Evolutionary conservation across 106 monocot genomes (phyloP).

Genomic region (Allium cepa): DNA sequence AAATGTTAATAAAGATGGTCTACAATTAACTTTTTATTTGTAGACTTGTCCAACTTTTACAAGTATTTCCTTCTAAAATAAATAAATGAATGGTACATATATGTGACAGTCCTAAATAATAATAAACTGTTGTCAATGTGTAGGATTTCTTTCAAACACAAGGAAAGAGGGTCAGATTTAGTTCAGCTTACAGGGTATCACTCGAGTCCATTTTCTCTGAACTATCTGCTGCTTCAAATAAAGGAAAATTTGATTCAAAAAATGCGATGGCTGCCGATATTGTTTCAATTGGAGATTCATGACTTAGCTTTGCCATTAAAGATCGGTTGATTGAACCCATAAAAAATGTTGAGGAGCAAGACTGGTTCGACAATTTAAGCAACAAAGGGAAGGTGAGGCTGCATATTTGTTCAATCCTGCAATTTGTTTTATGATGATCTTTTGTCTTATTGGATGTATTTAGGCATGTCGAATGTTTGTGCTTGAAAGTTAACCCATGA

Average conservation of each 20-base stretch:
- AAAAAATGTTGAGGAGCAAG: constrained; percentile 48
- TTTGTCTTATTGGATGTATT: no score
- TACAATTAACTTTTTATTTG: no score
- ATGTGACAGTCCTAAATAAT: no score
- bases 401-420: no score
- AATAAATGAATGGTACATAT: no score
- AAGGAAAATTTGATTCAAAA: constrained; percentile 42
- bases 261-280: constrained; percentile 89
- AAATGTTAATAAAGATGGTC: no score
- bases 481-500: no score
- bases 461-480: no score
- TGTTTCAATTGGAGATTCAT: constrained; percentile 88
- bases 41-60: no score
- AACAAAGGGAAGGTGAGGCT: constrained; percentile 84
- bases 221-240: constrained; percentile 48
- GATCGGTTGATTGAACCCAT: constrained; percentile 76
- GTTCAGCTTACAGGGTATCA: constrained; percentile 39
- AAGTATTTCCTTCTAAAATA: no score
- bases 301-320: constrained; percentile 61
- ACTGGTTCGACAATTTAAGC: constrained; percentile 69
- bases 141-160: constrained; percentile 88
- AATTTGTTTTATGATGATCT: no score
- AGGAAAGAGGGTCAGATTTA: constrained; percentile 63
- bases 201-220: constrained; percentile 62
- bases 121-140: not conserved